Evolutionary conservation across 164 flowering plant genomes (phyloP).

Genomic region (Paratinospora sagittata): DNA sequence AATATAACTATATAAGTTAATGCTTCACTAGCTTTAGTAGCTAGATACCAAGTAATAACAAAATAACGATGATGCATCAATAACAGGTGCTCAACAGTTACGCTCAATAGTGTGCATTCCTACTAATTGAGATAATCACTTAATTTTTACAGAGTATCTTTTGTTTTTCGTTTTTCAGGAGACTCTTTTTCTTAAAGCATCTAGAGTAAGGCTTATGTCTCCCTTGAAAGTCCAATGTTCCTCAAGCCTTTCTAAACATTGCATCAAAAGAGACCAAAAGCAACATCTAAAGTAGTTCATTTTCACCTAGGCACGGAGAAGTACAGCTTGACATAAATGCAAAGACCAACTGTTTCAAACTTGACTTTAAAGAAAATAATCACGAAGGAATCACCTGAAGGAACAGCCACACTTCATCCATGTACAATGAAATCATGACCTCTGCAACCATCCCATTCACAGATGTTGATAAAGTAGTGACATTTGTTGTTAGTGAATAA

Average conservation of each 20-base stretch:
- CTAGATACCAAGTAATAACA: no score
- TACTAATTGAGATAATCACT: not conserved
- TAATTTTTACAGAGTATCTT: not conserved
- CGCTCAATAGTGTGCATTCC: not conserved
- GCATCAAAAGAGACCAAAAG: constrained; percentile 8
- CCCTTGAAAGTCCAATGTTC: not conserved
- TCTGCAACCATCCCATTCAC: constrained; percentile 41
- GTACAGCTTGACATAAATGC: not conserved
- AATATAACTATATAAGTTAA: no score
- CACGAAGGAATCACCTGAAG: constrained; percentile 46
- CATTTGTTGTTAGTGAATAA: constrained; percentile 43
- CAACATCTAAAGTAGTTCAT: not conserved
- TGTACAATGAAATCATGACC: constrained; percentile 24
- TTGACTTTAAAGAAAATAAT: not conserved
- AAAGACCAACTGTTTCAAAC: constrained; percentile 2
- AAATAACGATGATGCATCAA: no score
- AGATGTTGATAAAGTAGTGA: constrained; percentile 38
- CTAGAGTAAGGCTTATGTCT: not conserved
- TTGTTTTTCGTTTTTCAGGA: not conserved
- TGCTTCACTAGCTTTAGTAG: no score
- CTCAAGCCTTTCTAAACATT: not conserved
- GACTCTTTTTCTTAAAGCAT: not conserved
- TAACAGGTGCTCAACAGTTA: not conserved
- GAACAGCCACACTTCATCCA: constrained; percentile 53
- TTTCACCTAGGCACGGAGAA: not conserved